Conservation (phyloP, 2,329 filamentous ascomycete species). For the Apiospora malaysiana region DNA sequence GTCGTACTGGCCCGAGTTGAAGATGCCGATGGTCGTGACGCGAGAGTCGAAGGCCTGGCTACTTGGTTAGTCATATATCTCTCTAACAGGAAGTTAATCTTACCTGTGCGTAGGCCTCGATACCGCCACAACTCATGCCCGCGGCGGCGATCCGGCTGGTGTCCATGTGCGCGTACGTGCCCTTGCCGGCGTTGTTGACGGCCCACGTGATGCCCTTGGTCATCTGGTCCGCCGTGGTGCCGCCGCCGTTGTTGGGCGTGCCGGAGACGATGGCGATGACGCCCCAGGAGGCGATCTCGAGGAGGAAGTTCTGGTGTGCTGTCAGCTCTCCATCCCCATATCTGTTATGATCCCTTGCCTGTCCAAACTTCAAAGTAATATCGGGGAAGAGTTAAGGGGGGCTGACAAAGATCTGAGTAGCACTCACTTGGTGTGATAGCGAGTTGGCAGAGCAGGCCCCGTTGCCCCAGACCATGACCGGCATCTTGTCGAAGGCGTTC, state of each 20-base stretch:
- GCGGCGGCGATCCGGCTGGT: constrained; percentile 13
- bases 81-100: background rate
- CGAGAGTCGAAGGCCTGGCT: constrained; percentile 13
- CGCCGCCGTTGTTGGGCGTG: background rate
- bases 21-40: constrained; percentile 18
- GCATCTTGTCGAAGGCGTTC: constrained; percentile 17
- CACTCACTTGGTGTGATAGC: background rate
- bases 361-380: too few species aligned
- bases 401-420: too few species aligned
- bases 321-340: too few species aligned
- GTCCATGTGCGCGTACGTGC: constrained; percentile 18
- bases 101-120: constrained; percentile 17
- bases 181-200: constrained; percentile 15
- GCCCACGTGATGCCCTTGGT: constrained; percentile 21
- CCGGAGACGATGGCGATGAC: constrained; percentile 16
- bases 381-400: background rate
- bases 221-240: constrained; percentile 6
- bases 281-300: constrained; percentile 19
- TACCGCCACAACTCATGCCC: constrained; percentile 19
- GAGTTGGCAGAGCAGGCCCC: constrained; percentile 18
- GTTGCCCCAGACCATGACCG: constrained; percentile 12
- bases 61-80: background rate
- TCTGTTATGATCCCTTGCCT: too few species aligned
- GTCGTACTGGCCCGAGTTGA: constrained; percentile 19
- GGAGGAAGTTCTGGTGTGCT: background rate